Conservation (phyloP, 108 stramenopile genomes). For the Conticribra weissflogii region DNA sequence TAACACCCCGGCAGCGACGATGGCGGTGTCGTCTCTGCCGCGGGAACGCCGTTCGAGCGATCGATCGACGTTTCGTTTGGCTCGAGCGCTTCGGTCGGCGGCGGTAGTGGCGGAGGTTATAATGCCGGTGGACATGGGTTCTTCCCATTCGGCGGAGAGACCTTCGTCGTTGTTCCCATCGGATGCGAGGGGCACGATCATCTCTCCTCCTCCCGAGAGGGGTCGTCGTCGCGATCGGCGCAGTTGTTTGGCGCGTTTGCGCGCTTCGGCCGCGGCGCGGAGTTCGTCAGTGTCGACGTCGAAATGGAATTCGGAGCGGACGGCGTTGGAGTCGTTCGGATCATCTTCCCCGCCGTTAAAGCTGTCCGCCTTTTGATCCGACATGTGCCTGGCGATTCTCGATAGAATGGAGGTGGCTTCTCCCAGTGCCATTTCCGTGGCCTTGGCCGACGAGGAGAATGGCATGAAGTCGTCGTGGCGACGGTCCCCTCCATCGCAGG, state of each 20-base stretch:
- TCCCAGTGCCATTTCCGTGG: not conserved
- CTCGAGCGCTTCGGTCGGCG: not conserved
- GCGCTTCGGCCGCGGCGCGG: slow-evolving; percentile 5
- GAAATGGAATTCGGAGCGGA: too few relatives aligned
- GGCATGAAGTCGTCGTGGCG: too few relatives aligned
- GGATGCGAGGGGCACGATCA: slow-evolving; percentile 1
- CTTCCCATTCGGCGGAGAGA: not conserved
- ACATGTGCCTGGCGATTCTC: too few relatives aligned
- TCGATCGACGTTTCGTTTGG: not conserved
- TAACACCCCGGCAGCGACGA: not conserved
- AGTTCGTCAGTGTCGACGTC: slow-evolving; percentile 3
- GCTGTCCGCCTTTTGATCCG: too few relatives aligned
- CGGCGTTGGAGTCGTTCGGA: too few relatives aligned
- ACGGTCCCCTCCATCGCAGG: not conserved
- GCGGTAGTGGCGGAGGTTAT: not conserved
- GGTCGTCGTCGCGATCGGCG: slow-evolving; percentile 15
- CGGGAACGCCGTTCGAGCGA: not conserved
- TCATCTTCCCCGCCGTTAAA: too few relatives aligned
- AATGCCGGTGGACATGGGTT: not conserved
- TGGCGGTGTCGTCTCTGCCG: not conserved
- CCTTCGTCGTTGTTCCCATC: not conserved
- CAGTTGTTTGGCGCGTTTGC: slow-evolving; percentile 6
- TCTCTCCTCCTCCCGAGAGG: too few relatives aligned
- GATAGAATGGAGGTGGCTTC: too few relatives aligned
- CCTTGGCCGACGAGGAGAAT: too few relatives aligned